Conservation (phyloP, 176 grass and related monocot genomes). For the Carex myosuroides region DNA sequence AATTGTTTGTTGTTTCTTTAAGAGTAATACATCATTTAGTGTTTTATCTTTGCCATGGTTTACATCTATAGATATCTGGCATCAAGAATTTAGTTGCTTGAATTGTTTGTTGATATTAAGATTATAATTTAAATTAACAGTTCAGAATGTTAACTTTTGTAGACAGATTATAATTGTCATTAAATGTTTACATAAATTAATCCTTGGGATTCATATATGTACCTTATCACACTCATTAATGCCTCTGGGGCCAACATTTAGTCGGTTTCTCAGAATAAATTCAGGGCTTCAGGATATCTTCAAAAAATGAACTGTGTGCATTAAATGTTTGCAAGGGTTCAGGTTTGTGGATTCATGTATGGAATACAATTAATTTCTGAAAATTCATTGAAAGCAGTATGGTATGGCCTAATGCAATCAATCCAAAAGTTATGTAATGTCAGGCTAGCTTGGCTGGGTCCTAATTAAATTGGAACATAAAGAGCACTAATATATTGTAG, state of each 20-base stretch:
- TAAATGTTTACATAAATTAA: background rate
- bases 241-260: background rate
- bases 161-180: background rate
- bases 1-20: background rate
- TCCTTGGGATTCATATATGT: background rate
- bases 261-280: background rate
- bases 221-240: background rate
- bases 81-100: background rate
- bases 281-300: background rate
- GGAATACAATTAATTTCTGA: constrained; percentile 16
- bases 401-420: constrained; percentile 16
- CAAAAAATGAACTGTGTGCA: background rate
- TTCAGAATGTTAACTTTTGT: background rate
- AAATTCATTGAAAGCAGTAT: constrained; percentile 11
- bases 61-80: background rate
- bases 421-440: constrained; percentile 2
- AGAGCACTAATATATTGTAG: background rate
- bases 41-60: background rate
- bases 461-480: constrained; percentile 9
- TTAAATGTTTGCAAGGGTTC: background rate
- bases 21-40: background rate
- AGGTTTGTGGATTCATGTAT: constrained; percentile 1
- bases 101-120: background rate
- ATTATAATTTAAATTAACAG: background rate
- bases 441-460: constrained; percentile 12